Evolutionary conservation across 163 green algal genomes (phyloP).

Genomic region (Chlamydomonas reinhardtii): DNA sequence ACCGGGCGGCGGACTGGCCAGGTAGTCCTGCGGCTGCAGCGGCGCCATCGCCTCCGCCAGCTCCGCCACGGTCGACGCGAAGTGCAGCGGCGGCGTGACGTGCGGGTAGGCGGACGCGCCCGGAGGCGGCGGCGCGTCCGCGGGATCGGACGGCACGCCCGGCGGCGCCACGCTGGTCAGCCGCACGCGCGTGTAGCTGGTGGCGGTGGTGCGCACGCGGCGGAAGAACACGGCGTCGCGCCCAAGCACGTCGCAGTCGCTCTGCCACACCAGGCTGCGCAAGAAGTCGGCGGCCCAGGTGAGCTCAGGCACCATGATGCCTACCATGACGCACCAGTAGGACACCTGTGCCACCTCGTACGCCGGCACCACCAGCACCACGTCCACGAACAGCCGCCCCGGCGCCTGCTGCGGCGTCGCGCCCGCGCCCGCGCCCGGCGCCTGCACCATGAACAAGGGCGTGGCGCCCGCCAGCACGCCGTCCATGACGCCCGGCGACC

Average conservation of each 20-base stretch:
- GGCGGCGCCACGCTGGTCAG: constrained; percentile 12
- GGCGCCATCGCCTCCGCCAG: constrained; percentile 17
- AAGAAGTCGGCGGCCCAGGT: constrained; percentile 21
- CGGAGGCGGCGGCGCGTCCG: not conserved
- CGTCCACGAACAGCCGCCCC: not conserved
- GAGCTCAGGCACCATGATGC: not conserved
- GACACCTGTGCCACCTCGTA: constrained; percentile 40
- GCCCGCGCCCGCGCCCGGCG: too few relatives aligned
- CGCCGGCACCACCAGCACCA: constrained; percentile 14
- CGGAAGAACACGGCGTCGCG: not conserved
- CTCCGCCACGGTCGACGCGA: not conserved
- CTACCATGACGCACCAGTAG: constrained; percentile 40
- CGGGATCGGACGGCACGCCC: constrained; percentile 11
- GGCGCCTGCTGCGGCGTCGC: not conserved
- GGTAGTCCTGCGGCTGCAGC: constrained; percentile 16
- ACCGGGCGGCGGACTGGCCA: not conserved
- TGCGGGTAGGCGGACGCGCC: not conserved
- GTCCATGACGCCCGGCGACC: constrained; percentile 23
- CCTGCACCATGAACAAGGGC: constrained; percentile 16
- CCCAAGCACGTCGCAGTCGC: constrained; percentile 25
- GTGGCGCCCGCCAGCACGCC: constrained; percentile 28
- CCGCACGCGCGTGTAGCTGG: not conserved
- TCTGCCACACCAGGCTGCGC: constrained; percentile 11
- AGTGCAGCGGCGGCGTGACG: constrained; percentile 19
- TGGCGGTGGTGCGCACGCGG: not conserved